phyloP scores from a whole-genome alignment of 805 yeast species.

The Saturnispora zaruensis region DNA sequence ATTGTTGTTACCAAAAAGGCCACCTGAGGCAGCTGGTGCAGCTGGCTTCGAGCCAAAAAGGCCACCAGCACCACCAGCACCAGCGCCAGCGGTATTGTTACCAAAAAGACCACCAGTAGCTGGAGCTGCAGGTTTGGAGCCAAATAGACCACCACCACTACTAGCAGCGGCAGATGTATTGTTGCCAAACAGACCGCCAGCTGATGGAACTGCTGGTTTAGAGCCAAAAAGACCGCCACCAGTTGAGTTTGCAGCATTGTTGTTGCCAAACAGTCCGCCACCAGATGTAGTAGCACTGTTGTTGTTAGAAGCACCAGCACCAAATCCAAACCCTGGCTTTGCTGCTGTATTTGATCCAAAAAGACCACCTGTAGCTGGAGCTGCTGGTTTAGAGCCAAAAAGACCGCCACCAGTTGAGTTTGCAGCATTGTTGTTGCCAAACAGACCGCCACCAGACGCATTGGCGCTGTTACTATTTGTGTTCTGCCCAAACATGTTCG shows the following conservation, averaged over 20 bases:
- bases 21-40: constrained; percentile 9
- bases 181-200: constrained; percentile 27
- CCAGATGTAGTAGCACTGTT: constrained; percentile 5
- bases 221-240: constrained; percentile 20
- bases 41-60: constrained; percentile 15
- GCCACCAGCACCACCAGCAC: constrained; percentile 9
- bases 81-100: constrained; percentile 3
- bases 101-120: constrained; percentile 25
- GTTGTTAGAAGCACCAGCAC: constrained; percentile 6
- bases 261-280: constrained; percentile 22
- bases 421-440: constrained; percentile 14
- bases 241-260: constrained; percentile 11
- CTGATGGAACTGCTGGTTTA: constrained; percentile 13
- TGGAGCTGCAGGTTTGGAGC: constrained; percentile 8
- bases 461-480: not conserved
- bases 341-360: constrained; percentile 27
- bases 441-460: constrained; percentile 20
- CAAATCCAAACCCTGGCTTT: too few species aligned
- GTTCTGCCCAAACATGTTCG: not conserved
- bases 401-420: constrained; percentile 18
- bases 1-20: constrained; percentile 16
- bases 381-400: constrained; percentile 17
- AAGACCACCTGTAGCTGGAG: constrained; percentile 18
- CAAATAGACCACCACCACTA: constrained; percentile 18
- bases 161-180: not conserved